phyloP scores from a whole-genome alignment of 495 filamentous ascomycete genomes.

The Echria macrotheca region DNA sequence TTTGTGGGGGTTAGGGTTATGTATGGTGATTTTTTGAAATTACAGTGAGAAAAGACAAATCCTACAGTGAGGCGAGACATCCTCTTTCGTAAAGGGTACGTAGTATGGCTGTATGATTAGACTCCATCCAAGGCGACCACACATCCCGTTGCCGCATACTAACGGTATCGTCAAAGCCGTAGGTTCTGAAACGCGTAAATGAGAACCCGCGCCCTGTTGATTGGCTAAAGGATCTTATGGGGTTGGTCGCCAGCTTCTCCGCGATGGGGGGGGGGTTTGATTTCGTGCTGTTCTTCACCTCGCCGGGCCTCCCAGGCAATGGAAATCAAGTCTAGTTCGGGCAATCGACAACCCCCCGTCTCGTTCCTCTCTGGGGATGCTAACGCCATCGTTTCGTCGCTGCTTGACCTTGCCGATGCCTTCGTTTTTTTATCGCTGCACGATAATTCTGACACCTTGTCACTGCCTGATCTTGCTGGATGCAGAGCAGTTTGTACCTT shows the following conservation, averaged over 20 bases:
- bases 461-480: not conserved
- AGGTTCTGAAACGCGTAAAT: constrained; percentile 5
- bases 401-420: not conserved
- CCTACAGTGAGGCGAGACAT: too few relatives aligned
- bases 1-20: too few relatives aligned
- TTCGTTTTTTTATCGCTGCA: not conserved
- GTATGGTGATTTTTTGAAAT: too few relatives aligned
- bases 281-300: not conserved
- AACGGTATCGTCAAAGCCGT: not conserved
- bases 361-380: too few relatives aligned
- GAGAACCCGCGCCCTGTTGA: constrained; percentile 10
- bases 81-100: constrained; percentile 5
- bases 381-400: not conserved
- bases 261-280: not conserved
- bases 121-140: not conserved
- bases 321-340: not conserved
- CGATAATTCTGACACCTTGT: too few relatives aligned
- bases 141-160: constrained; percentile 8
- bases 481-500: not conserved
- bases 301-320: not conserved
- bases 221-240: constrained; percentile 5
- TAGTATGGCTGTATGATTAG: not conserved
- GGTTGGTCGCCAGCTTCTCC: constrained; percentile 2
- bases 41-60: too few relatives aligned
- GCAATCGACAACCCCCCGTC: constrained; percentile 5